Evolutionary conservation across 2,329 filamentous ascomycete genomes (phyloP).

Genomic region (Fusarium paranaense): DNA sequence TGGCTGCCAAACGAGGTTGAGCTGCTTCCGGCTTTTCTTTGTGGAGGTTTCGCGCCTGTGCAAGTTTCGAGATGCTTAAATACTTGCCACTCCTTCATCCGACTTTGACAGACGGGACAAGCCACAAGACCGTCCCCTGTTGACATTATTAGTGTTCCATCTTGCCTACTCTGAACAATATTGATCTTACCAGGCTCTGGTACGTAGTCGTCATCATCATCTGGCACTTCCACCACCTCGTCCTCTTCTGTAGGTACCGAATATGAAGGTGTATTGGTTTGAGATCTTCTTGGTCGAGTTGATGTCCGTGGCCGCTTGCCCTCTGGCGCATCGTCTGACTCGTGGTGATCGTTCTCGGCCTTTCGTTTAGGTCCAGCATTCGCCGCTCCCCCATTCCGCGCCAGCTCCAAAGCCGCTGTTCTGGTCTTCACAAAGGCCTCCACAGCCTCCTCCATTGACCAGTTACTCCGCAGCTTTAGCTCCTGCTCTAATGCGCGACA

Average conservation of each 20-base stretch:
- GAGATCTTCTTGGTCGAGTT: conserved; percentile 59
- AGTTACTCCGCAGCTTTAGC: conserved; percentile 85
- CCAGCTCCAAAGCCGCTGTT: conserved; percentile 71
- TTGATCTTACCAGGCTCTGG: conserved; percentile 43
- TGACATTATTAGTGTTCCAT: conserved; percentile 19
- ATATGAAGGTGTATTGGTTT: conserved; percentile 48
- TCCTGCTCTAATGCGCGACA: conserved; percentile 86
- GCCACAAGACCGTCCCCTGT: conserved; percentile 79
- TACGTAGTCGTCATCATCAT: conserved; percentile 48
- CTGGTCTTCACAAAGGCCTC: conserved; percentile 79
- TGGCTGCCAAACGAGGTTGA: conserved; percentile 34
- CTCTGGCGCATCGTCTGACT: conserved; percentile 44
- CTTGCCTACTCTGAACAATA: not conserved
- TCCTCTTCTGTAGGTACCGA: conserved; percentile 28
- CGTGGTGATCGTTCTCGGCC: conserved; percentile 49
- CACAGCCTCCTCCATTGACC: conserved; percentile 86
- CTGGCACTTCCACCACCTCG: conserved; percentile 40
- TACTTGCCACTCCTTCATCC: conserved; percentile 84
- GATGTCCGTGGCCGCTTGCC: conserved; percentile 66
- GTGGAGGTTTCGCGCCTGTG: conserved; percentile 50
- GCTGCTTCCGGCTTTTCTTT: conserved; percentile 8
- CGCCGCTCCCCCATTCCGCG: conserved; percentile 52
- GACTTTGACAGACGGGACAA: conserved; percentile 83
- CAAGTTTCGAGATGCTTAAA: conserved; percentile 84
- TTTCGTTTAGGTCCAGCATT: conserved; percentile 64